Evolutionary conservation across 352 stramenopile species (phyloP).

Genomic region (Blastocystis sp.): DNA sequence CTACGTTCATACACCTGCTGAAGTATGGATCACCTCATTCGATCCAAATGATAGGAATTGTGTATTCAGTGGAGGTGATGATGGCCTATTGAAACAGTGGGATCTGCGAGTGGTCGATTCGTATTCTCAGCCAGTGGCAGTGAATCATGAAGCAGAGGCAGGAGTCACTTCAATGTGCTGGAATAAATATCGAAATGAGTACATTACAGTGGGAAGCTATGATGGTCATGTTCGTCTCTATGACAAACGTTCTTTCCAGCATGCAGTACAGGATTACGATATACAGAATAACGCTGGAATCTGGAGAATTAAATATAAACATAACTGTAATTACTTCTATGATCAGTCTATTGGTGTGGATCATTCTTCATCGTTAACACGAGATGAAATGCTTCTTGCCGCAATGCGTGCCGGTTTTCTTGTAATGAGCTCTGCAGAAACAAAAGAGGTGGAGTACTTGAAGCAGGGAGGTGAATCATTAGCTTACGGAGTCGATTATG

Average conservation of each 20-base stretch:
- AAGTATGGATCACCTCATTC: conserved; percentile 63
- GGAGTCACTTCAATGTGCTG: conserved; percentile 56
- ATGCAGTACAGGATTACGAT: conserved; percentile 25
- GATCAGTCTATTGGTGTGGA: neutral
- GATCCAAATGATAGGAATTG: conserved; percentile 4
- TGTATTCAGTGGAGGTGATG: conserved; percentile 51
- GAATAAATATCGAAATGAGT: conserved; percentile 11
- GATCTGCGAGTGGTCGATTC: neutral
- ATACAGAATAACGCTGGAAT: conserved; percentile 55
- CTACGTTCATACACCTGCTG: conserved; percentile 27
- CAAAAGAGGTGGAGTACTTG: conserved; percentile 31
- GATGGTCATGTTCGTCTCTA: conserved; percentile 57
- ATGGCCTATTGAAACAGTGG: conserved; percentile 58
- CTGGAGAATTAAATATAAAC: conserved; percentile 66
- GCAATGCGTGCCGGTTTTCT: conserved; percentile 32
- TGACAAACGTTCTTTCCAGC: conserved; percentile 8
- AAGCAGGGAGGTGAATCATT: conserved; percentile 53
- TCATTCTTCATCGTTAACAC: neutral
- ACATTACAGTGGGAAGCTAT: conserved; percentile 56
- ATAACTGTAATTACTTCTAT: conserved; percentile 51
- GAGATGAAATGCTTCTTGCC: conserved; percentile 36
- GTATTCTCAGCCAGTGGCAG: neutral
- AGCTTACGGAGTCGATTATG: conserved; percentile 63
- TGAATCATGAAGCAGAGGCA: neutral
- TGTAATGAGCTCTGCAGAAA: conserved; percentile 40